These are phyloP conservation scores for Neonectria faginata DNA, from an alignment of 2,329 filamentous ascomycete species.

Conservation along the genomic window DNA sequence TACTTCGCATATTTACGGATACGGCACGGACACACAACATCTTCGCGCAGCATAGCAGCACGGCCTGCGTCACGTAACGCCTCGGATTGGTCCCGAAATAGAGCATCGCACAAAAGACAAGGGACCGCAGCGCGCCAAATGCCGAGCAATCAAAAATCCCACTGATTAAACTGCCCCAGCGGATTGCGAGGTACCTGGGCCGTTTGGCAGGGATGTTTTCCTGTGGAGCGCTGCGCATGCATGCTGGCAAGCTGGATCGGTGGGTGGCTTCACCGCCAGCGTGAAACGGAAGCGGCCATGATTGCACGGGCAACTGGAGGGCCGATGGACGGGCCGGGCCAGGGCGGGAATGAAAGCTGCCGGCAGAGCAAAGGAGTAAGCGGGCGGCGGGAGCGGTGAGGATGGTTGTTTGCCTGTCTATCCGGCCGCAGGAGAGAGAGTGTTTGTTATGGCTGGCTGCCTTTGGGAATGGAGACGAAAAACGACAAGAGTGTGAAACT, in stretches of 20 bases:
- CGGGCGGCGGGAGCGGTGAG: conserved; percentile 17
- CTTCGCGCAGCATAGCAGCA: conserved; percentile 4
- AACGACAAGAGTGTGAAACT: no score
- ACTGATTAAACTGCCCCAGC: background rate
- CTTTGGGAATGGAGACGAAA: background rate
- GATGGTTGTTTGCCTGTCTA: background rate
- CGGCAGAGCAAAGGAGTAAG: conserved; percentile 10
- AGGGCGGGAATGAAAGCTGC: conserved; percentile 14
- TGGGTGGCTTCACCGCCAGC: conserved; percentile 30
- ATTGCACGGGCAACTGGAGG: conserved; percentile 20
- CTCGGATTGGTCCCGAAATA: conserved; percentile 20
- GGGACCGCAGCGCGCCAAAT: conserved; percentile 6
- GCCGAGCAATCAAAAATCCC: conserved; percentile 9
- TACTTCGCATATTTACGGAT: background rate
- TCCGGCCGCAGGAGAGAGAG: background rate
- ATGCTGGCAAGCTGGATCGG: conserved; percentile 23
- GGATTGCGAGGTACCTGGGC: background rate
- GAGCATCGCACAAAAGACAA: background rate
- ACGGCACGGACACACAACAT: background rate
- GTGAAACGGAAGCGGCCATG: conserved; percentile 19
- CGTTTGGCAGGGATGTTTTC: conserved; percentile 17
- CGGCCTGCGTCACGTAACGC: conserved; percentile 11
- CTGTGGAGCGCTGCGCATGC: no score
- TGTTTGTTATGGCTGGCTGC: background rate
- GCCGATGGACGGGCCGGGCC: background rate